These are phyloP conservation scores for Melanopsichium pennsylvanicum DNA, from an alignment of 1,284 basidiomycete genomes.

Conservation along the genomic window DNA sequence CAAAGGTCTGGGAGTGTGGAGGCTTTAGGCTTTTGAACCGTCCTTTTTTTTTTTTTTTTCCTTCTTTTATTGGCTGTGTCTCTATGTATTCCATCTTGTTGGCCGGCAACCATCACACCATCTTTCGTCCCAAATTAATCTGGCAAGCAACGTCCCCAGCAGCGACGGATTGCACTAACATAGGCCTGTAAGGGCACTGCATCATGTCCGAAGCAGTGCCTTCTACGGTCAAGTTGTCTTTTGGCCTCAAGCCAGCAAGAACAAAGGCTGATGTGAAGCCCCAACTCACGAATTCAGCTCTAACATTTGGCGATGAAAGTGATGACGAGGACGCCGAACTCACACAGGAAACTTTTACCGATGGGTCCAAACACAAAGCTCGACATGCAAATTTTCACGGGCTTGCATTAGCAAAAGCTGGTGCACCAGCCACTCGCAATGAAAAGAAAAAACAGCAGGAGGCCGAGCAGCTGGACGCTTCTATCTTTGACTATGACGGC, in stretches of 20 bases:
- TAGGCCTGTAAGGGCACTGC: not conserved
- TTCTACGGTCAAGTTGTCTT: conserved; percentile 38
- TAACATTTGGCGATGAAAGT: conserved; percentile 32
- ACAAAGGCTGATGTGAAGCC: conserved; percentile 2
- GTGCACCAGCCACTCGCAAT: conserved; percentile 44
- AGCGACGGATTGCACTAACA: not conserved
- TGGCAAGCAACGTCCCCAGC: too few relatives aligned
- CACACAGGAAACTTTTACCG: not conserved
- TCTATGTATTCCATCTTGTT: too few relatives aligned
- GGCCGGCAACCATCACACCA: too few relatives aligned
- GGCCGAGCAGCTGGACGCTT: conserved; percentile 80
- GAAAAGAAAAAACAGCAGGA: conserved; percentile 65
- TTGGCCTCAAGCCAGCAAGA: conserved; percentile 38
- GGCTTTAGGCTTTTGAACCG: conserved; percentile 1
- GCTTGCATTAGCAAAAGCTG: conserved; percentile 15
- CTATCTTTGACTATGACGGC: conserved; percentile 94
- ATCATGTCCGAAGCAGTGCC: conserved; percentile 15
- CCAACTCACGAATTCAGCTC: conserved; percentile 8
- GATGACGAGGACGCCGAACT: conserved; percentile 28
- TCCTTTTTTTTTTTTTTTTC: too few relatives aligned
- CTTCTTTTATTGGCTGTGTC: too few relatives aligned
- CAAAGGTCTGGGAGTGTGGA: conserved; percentile 5
- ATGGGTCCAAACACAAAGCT: not conserved
- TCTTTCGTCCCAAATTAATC: too few relatives aligned
- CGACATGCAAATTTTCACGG: conserved; percentile 7